Conservation (phyloP, 305 asterid genomes). For the Rubia tinctorum region DNA sequence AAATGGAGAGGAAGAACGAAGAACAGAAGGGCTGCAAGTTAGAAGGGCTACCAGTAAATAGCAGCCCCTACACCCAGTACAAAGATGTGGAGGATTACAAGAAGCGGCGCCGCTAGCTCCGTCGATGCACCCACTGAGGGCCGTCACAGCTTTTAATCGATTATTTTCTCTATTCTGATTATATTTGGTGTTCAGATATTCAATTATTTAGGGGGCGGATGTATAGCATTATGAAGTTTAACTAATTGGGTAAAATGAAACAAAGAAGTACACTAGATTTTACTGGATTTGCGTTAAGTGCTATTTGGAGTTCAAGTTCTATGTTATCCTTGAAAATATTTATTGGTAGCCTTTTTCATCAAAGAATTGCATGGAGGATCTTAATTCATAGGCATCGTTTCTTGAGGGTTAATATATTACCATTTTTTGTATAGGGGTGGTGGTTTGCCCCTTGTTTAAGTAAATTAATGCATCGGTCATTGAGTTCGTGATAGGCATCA, state of each 20-base stretch:
- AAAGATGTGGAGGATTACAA: slow-evolving; percentile 87
- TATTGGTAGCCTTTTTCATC: not conserved
- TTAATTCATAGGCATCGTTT: not conserved
- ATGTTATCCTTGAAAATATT: not conserved
- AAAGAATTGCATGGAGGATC: not conserved
- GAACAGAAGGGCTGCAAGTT: slow-evolving; percentile 8
- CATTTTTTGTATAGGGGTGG: too few species aligned
- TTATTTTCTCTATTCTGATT: not conserved
- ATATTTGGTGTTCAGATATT: not conserved
- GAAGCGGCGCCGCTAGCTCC: slow-evolving; percentile 65
- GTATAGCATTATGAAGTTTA: not conserved
- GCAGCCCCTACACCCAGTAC: slow-evolving; percentile 83
- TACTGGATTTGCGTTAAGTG: not conserved
- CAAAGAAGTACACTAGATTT: not conserved
- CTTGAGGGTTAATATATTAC: too few species aligned
- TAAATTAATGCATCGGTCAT: too few species aligned
- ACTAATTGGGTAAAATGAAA: not conserved
- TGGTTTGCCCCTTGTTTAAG: too few species aligned
- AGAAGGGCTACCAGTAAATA: slow-evolving; percentile 61
- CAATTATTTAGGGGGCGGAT: not conserved
- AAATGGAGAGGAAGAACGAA: slow-evolving; percentile 23
- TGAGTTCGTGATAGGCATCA: too few species aligned
- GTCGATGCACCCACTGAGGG: slow-evolving; percentile 77
- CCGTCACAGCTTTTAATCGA: slow-evolving; percentile 27
- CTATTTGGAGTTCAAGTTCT: not conserved